Conservation (phyloP, 768 basidiomycete species). For the Mycena rebaudengoi region DNA sequence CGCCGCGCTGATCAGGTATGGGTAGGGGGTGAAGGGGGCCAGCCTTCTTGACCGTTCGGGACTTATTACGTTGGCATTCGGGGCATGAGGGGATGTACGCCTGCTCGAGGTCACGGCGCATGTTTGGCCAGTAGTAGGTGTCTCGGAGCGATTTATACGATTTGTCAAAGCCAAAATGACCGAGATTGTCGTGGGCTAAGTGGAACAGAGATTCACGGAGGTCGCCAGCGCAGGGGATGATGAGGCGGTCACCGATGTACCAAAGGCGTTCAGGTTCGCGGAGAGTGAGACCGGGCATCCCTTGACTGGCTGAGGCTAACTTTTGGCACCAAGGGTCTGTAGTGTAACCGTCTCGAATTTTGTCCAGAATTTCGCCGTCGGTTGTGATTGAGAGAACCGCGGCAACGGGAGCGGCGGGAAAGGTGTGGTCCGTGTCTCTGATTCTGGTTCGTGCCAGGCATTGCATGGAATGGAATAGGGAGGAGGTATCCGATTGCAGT, state of each 20-base stretch:
- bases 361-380: background rate
- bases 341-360: too few species aligned
- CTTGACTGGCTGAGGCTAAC: background rate
- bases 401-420: background rate
- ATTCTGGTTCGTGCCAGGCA: background rate
- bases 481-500: background rate
- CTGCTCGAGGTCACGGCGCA: conserved; percentile 6
- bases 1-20: conserved; percentile 20
- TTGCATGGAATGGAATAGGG: background rate
- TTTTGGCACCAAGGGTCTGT: conserved; percentile 22
- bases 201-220: conserved; percentile 20
- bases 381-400: background rate
- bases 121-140: conserved; percentile 20
- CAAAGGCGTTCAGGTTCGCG: background rate
- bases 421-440: background rate
- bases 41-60: conserved; percentile 11
- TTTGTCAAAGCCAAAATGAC: conserved; percentile 32
- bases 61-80: conserved; percentile 39
- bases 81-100: conserved; percentile 36
- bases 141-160: conserved; percentile 10
- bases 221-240: conserved; percentile 10
- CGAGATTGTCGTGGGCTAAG: conserved; percentile 24
- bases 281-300: background rate
- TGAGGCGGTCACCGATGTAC: conserved; percentile 17
- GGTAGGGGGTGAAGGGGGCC: conserved; percentile 35